Conservation (phyloP, 352 stramenopile species). For the Phytophthora hibernalis region DNA sequence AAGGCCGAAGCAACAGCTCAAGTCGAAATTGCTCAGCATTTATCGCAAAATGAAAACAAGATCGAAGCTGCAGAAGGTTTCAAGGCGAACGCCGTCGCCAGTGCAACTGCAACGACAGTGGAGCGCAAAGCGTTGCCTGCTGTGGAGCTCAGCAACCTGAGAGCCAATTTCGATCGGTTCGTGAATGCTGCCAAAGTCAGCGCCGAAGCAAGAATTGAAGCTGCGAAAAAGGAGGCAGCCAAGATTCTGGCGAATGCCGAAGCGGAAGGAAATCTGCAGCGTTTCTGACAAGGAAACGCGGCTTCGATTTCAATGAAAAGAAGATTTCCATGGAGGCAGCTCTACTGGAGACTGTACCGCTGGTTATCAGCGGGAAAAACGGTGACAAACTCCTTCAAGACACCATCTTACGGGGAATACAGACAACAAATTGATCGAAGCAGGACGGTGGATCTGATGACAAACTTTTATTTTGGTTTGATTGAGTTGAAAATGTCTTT, state of each 20-base stretch:
- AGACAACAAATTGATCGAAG: not conserved
- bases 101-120: constrained; percentile 58
- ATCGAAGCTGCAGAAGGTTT: constrained; percentile 74
- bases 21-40: constrained; percentile 72
- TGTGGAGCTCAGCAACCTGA: constrained; percentile 65
- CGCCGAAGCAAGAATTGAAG: constrained; percentile 68
- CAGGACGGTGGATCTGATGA: too few relatives aligned
- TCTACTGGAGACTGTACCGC: constrained; percentile 61
- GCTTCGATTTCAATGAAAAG: constrained; percentile 81
- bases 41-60: constrained; percentile 64
- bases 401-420: constrained; percentile 10
- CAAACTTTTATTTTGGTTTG: too few relatives aligned
- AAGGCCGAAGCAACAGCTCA: constrained; percentile 77
- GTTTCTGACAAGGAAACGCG: constrained; percentile 75
- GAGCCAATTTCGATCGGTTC: constrained; percentile 73
- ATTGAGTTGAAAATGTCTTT: too few relatives aligned
- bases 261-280: constrained; percentile 63
- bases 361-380: constrained; percentile 88
- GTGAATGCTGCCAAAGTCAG: constrained; percentile 68
- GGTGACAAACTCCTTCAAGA: constrained; percentile 79
- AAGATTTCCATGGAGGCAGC: constrained; percentile 67
- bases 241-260: constrained; percentile 64
- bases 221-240: constrained; percentile 60
- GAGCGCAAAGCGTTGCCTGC: constrained; percentile 64
- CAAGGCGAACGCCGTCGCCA: constrained; percentile 71